These are phyloP conservation scores for Monosporascus sp. DNA, from an alignment of 2,329 filamentous ascomycete species.

Conservation along the genomic window DNA sequence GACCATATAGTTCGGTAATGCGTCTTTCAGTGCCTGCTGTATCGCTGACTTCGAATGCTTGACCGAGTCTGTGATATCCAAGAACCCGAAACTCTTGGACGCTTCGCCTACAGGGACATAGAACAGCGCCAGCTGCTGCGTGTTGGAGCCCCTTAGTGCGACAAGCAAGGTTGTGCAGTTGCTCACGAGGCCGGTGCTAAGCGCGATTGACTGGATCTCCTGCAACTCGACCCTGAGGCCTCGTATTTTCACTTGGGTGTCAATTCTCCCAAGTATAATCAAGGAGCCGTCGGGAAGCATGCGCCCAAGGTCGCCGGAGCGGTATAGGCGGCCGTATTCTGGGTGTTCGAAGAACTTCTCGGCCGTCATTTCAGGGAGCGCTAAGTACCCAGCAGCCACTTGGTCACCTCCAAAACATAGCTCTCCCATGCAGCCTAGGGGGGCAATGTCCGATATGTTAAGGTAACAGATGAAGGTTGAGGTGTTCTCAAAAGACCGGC, in stretches of 20 bases:
- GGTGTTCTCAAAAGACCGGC: conserved; percentile 67
- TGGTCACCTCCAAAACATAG: conserved; percentile 84
- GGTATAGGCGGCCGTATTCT: conserved; percentile 67
- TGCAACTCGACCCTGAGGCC: conserved; percentile 75
- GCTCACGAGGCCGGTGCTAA: conserved; percentile 44
- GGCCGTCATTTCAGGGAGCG: conserved; percentile 55
- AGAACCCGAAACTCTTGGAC: conserved; percentile 24
- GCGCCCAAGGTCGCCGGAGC: conserved; percentile 76
- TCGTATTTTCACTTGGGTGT: conserved; percentile 77
- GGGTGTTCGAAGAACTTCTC: conserved; percentile 67
- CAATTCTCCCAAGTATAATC: conserved; percentile 65
- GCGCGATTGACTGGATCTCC: conserved; percentile 64
- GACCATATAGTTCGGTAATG: conserved; percentile 72
- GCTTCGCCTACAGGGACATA: conserved; percentile 46
- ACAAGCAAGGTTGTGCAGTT: conserved; percentile 62
- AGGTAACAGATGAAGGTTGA: conserved; percentile 60
- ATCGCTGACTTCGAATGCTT: conserved; percentile 37
- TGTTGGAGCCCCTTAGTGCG: conserved; percentile 28
- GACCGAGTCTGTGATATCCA: conserved; percentile 31
- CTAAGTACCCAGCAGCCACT: conserved; percentile 66
- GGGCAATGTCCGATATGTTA: conserved; percentile 47
- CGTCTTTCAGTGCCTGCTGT: conserved; percentile 47
- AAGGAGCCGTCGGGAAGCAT: conserved; percentile 74
- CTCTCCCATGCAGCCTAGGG: conserved; percentile 71
- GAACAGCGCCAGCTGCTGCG: conserved; percentile 61